phyloP scores from a whole-genome alignment of 2,329 filamentous ascomycete species.

The Aspergillus sp. region DNA sequence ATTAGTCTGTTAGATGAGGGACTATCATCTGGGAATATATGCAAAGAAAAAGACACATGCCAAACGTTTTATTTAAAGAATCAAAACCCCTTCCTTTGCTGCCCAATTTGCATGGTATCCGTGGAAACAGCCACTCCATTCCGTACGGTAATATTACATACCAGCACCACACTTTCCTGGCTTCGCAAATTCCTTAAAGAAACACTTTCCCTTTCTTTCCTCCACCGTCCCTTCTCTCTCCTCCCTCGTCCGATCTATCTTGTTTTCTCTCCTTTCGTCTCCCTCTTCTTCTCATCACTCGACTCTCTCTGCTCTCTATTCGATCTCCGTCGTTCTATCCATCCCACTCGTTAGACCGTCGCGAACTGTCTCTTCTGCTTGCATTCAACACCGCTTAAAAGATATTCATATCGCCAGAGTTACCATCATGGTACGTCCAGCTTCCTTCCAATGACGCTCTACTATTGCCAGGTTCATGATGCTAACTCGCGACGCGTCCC shows the following conservation, averaged over 20 bases:
- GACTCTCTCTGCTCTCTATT: conserved; percentile 8
- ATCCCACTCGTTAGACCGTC: too few species aligned
- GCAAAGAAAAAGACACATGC: too few species aligned
- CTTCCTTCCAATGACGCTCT: too few species aligned
- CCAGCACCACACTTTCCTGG: background rate
- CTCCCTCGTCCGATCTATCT: conserved; percentile 14
- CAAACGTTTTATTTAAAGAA: too few species aligned
- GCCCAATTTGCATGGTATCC: too few species aligned
- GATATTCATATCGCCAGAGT: background rate
- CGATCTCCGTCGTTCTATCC: conserved; percentile 8
- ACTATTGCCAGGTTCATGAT: too few species aligned
- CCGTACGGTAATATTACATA: background rate
- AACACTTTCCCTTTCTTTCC: conserved; percentile 1
- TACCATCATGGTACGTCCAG: conserved; percentile 7
- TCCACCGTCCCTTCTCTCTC: background rate
- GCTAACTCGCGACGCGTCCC: conserved; percentile 18
- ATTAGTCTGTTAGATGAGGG: too few species aligned
- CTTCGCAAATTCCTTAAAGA: conserved; percentile 1
- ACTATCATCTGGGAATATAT: too few species aligned
- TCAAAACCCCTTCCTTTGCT: too few species aligned
- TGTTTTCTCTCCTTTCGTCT: conserved; percentile 16
- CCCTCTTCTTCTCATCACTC: conserved; percentile 12
- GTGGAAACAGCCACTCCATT: too few species aligned
- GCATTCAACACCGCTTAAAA: too few species aligned
- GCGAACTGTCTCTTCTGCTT: too few species aligned